phyloP scores from a whole-genome alignment of 495 filamentous ascomycete species.

The Corynascus novoguineensis region DNA sequence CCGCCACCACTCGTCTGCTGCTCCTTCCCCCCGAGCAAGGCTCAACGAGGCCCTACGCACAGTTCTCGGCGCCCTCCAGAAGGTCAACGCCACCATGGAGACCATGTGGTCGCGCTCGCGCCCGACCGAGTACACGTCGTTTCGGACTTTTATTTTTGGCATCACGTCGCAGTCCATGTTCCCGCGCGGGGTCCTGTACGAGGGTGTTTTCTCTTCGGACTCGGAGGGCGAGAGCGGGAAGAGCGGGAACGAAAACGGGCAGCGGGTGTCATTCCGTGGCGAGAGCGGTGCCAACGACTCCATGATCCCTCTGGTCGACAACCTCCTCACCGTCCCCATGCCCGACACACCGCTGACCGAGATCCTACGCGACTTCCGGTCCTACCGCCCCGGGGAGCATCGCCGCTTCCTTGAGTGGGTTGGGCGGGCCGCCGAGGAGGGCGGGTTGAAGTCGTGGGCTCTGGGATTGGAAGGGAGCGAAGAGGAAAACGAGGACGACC shows the following conservation, averaged over 20 bases:
- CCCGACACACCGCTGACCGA: conserved; percentile 76
- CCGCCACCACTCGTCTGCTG: conserved; percentile 21
- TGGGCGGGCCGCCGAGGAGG: conserved; percentile 45
- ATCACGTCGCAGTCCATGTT: conserved; percentile 90
- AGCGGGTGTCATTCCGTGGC: conserved; percentile 70
- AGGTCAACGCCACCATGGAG: conserved; percentile 76
- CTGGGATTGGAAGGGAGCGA: conserved; percentile 43
- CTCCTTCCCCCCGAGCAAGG: conserved; percentile 30
- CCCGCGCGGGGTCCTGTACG: conserved; percentile 80
- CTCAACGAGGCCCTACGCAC: conserved; percentile 61
- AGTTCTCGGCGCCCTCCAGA: conserved; percentile 57
- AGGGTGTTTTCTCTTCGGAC: too few relatives aligned
- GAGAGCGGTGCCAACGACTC: conserved; percentile 88
- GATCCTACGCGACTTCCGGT: conserved; percentile 78
- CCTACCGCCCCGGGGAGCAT: conserved; percentile 80
- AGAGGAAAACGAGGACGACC: conserved; percentile 23
- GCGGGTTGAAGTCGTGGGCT: conserved; percentile 59
- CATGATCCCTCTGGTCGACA: conserved; percentile 80
- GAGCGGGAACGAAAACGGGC: conserved; percentile 63
- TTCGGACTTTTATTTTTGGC: conserved; percentile 92
- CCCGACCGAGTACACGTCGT: conserved; percentile 70
- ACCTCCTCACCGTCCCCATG: conserved; percentile 73
- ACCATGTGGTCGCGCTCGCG: conserved; percentile 83
- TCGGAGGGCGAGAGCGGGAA: too few relatives aligned
- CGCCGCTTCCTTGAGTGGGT: conserved; percentile 75